Evolutionary conservation across 768 basidiomycete species (phyloP), one percentile per base, ranked within the genome.

Genomic region (Psilocybe sp.): DNA sequence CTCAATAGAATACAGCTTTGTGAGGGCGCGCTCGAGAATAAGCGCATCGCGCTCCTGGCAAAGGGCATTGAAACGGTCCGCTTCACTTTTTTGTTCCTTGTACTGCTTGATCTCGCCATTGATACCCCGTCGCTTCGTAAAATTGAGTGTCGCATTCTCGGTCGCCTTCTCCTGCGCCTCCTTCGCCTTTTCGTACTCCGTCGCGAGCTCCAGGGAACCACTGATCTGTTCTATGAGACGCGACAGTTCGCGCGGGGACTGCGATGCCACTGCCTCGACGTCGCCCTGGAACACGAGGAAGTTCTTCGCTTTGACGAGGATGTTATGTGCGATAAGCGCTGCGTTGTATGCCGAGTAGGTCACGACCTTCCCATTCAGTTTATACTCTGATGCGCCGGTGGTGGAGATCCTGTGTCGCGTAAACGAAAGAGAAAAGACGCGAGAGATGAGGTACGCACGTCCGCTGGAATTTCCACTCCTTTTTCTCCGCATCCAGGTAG

Each of bases 201-300:
- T 69, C 2, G 91, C 84, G 10, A 97, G 81, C 61, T 98, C 97
- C 16, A 96, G 75, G 0, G 93, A 97, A 1, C 96, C 96, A 51
- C 87, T 89, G 53, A 98, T 98, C 64, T 98, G 93, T 57, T 99
- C 97, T 40, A 99, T 89, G 31, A 98, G 84, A 14, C 82, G 81
- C 0, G 95, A 79, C 16, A 98, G 82, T 58, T 96, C 94, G 51
- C 85, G 85, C 13, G 97, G 82, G 1, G 90, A 93, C 59, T 99
- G 97, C 2, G 91, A 90, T 0, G 97, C 97, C 32, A 99, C 92
- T 2, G 93, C 92, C 69, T 99, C 97, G 31, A 99, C 97, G 63
- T 98, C 97, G 45, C 97, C 97, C 64, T 99, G 97, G 73, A 99
- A 98, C 10, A 98, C 97, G 46, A 98, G 85, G 62, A 98, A 99